A percentile compares a stretch with the other conserved stretches of the same genome.
Evolutionary conservation across 257 asterid genomes (phyloP).

Genomic region (Anisodus tanguticus): DNA sequence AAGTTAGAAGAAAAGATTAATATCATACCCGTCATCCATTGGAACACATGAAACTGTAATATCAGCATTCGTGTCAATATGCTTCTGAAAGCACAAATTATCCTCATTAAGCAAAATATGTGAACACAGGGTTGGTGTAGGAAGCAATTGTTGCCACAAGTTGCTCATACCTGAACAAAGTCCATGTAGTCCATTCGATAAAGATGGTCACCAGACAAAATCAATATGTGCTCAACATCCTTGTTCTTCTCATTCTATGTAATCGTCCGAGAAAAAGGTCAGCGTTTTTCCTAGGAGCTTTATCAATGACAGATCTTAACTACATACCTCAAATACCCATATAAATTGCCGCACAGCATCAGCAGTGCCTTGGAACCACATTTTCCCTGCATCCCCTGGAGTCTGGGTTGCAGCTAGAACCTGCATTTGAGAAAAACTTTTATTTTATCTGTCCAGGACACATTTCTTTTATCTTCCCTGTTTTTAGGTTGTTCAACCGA

Average conservation of each 20-base stretch:
- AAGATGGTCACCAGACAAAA: conserved; percentile 95
- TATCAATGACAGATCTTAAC: background rate
- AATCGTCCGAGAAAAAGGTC: conserved; percentile 24
- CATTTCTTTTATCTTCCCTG: conserved; percentile 8
- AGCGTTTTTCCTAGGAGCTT: background rate
- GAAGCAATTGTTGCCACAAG: background rate
- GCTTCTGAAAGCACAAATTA: conserved; percentile 65
- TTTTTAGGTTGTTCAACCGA: background rate
- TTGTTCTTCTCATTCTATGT: conserved; percentile 82
- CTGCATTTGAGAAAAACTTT: conserved; percentile 40
- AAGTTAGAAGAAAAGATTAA: conserved; percentile 19
- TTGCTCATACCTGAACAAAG: conserved; percentile 75
- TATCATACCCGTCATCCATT: conserved; percentile 78
- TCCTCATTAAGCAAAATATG: conserved; percentile 23
- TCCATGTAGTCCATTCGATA: conserved; percentile 98
- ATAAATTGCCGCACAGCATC: conserved; percentile 95
- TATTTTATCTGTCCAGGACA: conserved; percentile 8
- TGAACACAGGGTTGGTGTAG: conserved; percentile 2
- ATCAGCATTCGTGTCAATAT: conserved; percentile 87
- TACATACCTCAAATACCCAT: conserved; percentile 92
- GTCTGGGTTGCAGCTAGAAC: conserved; percentile 99
- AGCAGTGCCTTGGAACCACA: conserved; percentile 99
- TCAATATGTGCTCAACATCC: conserved; percentile 73
- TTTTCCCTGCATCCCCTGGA: conserved; percentile 87
- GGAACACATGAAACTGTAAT: conserved; percentile 95